A percentile compares a stretch with the other conserved stretches of the same genome.
Conservation (phyloP, 1,284 basidiomycete genomes). For the Pseudomicrostroma phylloplanum region DNA sequence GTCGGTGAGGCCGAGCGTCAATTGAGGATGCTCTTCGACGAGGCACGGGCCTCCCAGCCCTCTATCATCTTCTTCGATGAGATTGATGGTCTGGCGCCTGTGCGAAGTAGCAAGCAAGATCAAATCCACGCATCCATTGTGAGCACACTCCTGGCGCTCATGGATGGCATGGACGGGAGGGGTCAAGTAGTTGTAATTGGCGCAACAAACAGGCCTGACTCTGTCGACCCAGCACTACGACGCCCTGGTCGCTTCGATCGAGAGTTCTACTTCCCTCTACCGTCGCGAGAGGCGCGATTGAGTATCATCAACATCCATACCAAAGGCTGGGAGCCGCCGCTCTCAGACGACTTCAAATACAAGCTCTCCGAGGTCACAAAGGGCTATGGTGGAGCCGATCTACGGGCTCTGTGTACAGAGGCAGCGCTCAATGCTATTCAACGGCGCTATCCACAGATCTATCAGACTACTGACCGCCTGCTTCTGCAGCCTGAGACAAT, state of each 20-base stretch:
- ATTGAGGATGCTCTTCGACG: constrained; percentile 88
- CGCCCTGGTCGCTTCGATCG: constrained; percentile 93
- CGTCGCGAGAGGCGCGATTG: constrained; percentile 73
- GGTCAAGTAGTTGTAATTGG: constrained; percentile 94
- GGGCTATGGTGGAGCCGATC: constrained; percentile 94
- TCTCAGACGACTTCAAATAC: constrained; percentile 60
- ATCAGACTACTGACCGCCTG: constrained; percentile 80
- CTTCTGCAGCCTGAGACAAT: constrained; percentile 81
- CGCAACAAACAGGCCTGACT: constrained; percentile 94
- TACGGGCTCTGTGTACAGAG: constrained; percentile 69
- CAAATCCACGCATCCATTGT: constrained; percentile 98
- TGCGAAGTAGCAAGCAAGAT: constrained; percentile 94
- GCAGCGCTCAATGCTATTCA: constrained; percentile 95
- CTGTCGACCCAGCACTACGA: constrained; percentile 88
- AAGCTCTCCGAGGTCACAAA: constrained; percentile 85
- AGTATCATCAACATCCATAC: constrained; percentile 91
- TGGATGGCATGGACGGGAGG: constrained; percentile 99
- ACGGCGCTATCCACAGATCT: constrained; percentile 92
- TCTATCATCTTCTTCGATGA: constrained; percentile 97
- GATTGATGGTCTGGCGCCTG: constrained; percentile 95
- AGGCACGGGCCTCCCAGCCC: constrained; percentile 85
- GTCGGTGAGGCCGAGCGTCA: constrained; percentile 98
- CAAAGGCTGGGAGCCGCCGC: constrained; percentile 79
- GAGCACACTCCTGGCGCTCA: constrained; percentile 86
- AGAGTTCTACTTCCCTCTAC: constrained; percentile 96